phyloP scores from a whole-genome alignment of 2,329 filamentous ascomycete species.

The Epichloe gansuensis region DNA sequence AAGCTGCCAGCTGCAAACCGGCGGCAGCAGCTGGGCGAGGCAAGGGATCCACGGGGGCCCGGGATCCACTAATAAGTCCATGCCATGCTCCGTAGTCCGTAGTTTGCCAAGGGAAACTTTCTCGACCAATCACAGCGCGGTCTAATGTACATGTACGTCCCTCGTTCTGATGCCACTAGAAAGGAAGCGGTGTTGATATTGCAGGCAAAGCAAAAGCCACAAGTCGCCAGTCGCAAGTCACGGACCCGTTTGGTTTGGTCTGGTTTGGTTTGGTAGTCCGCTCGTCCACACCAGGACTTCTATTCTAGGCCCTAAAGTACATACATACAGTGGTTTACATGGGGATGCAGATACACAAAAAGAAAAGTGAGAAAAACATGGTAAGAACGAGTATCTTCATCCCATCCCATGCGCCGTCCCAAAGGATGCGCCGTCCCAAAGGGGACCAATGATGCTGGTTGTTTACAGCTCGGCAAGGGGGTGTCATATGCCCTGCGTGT shows the following conservation, averaged over 20 bases:
- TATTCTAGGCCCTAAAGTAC: conserved; percentile 2
- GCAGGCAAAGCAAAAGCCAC: background rate
- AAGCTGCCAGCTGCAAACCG: no score
- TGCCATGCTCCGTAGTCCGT: no score
- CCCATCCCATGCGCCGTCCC: conserved; percentile 1
- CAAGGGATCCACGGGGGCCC: no score
- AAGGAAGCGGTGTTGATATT: background rate
- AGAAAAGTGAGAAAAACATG: background rate
- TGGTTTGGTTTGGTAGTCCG: background rate
- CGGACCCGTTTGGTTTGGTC: background rate
- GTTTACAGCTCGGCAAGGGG: background rate
- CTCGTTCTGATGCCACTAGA: no score
- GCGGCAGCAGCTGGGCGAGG: no score
- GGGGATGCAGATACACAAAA: background rate
- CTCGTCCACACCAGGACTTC: background rate
- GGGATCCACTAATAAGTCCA: no score
- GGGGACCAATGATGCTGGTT: background rate
- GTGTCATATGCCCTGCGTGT: background rate
- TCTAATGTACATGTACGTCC: no score
- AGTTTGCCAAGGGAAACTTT: conserved; percentile 16
- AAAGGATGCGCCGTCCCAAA: background rate
- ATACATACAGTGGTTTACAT: background rate
- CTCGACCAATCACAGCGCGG: conserved; percentile 15
- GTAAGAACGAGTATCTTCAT: background rate
- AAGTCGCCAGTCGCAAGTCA: background rate